Base-by-base conservation (phyloP, 2,329 filamentous ascomycete genomes). In the Cercospora sesami region DNA sequence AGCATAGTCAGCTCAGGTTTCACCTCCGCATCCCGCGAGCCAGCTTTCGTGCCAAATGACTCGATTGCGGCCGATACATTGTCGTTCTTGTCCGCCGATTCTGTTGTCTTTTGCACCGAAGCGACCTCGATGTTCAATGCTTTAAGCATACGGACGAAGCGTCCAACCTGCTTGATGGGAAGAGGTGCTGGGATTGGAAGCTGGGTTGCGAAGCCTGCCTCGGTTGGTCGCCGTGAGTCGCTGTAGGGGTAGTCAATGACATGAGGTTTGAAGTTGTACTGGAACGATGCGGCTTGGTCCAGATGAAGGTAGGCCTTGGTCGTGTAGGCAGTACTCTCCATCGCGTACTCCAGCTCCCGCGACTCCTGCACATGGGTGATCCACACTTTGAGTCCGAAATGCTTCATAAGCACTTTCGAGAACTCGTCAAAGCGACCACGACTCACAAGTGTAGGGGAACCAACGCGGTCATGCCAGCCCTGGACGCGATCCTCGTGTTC, bases 341-440 rank as follows among this genome's bases (percentile, higher is more conserved):
- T 6, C 8, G 10, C 4, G 26, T 16, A 28, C 0, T 6, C 2
- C 6, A 21, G 3, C 8, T 18, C 4, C 2, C 58, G 28, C 18
- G 57, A n/a, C 23, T 60, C 30, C n/a, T 55, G 64, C 26, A 61
- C 64, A 18, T 65, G 64, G 4, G 26, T 28, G 6, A 61, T 45
- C 63, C 67, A 68, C 14, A 33, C 8, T 5, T 60, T 12, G 7
- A 68, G 59, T 5, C 67, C 67, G 36, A 68, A 68, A 39, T 68
- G 45, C 21, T 60, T 63, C 8, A 8, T 10, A n/a, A 68, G 33
- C 21, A 68, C 10, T 2, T 10, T 45, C 5, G 36, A 26, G 3
- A 61, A 14, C 2, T 16, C 23, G 23, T 48, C 58, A 23, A 60
- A 61, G 7, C 3, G 36, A 1, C 62, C 64, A 28, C 64, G 57